These are phyloP conservation scores for Globisporangium recalcitrans DNA, from an alignment of 352 stramenopile genomes.

Conservation along the genomic window DNA sequence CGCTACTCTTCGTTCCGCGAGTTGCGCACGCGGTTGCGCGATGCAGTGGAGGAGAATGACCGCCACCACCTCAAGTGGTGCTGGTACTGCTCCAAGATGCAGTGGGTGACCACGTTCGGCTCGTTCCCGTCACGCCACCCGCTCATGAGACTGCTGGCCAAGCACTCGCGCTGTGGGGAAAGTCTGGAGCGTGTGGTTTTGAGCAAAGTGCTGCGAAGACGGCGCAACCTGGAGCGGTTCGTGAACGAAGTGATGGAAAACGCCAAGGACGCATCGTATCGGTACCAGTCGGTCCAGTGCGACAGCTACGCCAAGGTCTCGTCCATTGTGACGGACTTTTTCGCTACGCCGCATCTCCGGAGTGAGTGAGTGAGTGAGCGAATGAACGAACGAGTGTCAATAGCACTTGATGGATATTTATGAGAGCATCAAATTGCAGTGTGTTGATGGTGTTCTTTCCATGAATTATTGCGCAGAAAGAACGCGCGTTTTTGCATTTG, in stretches of 20 bases:
- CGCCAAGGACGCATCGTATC: conserved; percentile 51
- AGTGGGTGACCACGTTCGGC: conserved; percentile 30
- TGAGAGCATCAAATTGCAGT: not conserved
- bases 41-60: conserved; percentile 21
- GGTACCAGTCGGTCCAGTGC: conserved; percentile 34
- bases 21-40: conserved; percentile 34
- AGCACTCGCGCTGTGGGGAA: conserved; percentile 6
- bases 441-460: not conserved
- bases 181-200: conserved; percentile 14
- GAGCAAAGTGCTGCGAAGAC: conserved; percentile 18
- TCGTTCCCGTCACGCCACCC: conserved; percentile 44
- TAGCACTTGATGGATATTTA: not conserved
- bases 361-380: not conserved
- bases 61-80: conserved; percentile 51
- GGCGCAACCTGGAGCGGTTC: conserved; percentile 36
- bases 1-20: conserved; percentile 51
- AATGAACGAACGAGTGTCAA: too few species aligned
- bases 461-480: not conserved
- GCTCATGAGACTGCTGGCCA: conserved; percentile 18
- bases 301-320: conserved; percentile 42
- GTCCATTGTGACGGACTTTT: conserved; percentile 47
- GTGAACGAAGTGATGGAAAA: conserved; percentile 37
- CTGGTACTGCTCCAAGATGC: conserved; percentile 41
- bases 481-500: not conserved
- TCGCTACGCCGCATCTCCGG: conserved; percentile 29